phyloP scores from a whole-genome alignment of 805 yeast genomes.

The Pichia manshurica region DNA sequence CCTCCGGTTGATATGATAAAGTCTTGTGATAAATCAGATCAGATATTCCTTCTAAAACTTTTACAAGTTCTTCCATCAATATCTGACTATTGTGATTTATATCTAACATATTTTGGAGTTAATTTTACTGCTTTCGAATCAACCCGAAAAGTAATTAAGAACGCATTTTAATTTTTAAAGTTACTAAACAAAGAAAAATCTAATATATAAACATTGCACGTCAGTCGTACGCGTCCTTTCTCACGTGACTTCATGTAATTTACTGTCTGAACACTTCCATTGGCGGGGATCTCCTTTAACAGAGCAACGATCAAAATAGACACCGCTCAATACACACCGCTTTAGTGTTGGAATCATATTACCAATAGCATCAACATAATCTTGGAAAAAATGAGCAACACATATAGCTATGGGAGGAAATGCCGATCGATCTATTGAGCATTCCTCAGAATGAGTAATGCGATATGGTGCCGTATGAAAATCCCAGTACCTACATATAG shows the following conservation, averaged over 20 bases:
- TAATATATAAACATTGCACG: no score
- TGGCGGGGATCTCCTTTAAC: neutral
- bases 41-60: neutral
- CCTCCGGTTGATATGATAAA: neutral
- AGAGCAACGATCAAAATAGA: conserved; percentile 30
- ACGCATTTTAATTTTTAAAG: no score
- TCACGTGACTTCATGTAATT: neutral
- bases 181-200: no score
- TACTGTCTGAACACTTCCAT: conserved; percentile 18
- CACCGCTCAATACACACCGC: conserved; percentile 36
- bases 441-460: conserved; percentile 34
- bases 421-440: conserved; percentile 40
- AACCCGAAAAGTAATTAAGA: no score
- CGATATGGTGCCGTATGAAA: conserved; percentile 38
- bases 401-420: conserved; percentile 37
- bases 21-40: neutral
- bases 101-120: no score
- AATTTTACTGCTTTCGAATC: no score
- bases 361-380: conserved; percentile 34
- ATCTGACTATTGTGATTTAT: neutral
- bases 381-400: conserved; percentile 42
- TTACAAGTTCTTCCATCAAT: neutral
- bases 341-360: conserved; percentile 31
- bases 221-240: no score
- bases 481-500: conserved; percentile 37